Evolutionary conservation across 306 rosid species (phyloP).

Genomic region (Pachyrhizus erosus): DNA sequence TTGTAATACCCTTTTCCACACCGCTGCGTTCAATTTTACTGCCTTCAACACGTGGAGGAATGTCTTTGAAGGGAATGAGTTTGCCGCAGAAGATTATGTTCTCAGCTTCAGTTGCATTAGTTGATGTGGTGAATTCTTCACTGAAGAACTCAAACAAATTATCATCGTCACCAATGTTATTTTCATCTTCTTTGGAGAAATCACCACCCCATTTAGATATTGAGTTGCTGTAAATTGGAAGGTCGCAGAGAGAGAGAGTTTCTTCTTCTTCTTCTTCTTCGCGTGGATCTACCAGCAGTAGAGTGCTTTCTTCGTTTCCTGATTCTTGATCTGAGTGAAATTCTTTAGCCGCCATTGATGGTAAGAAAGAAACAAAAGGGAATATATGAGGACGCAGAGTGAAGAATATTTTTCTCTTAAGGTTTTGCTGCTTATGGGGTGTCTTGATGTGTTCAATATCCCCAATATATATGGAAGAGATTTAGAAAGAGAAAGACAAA

Average conservation of each 20-base stretch:
- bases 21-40: background rate
- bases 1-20: background rate
- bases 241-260: constrained; percentile 74
- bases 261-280: constrained; percentile 86
- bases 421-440: background rate
- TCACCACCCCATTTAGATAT: constrained; percentile 52
- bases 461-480: constrained; percentile 35
- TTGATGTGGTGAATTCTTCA: constrained; percentile 59
- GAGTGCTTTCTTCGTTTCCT: constrained; percentile 40
- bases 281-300: constrained; percentile 47
- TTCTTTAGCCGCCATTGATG: constrained; percentile 50
- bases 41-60: background rate
- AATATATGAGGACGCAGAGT: background rate
- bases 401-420: background rate
- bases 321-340: constrained; percentile 5
- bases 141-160: constrained; percentile 79
- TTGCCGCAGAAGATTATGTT: constrained; percentile 85
- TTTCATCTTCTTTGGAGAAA: constrained; percentile 50
- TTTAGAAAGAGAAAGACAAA: background rate
- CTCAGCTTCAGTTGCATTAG: constrained; percentile 21
- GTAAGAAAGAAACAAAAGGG: constrained; percentile 1
- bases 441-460: constrained; percentile 29
- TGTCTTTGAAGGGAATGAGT: constrained; percentile 63
- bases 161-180: constrained; percentile 47
- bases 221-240: constrained; percentile 59